These are phyloP conservation scores for Camillea tinctor DNA, from an alignment of 2,329 filamentous ascomycete species.

Conservation along the genomic window DNA sequence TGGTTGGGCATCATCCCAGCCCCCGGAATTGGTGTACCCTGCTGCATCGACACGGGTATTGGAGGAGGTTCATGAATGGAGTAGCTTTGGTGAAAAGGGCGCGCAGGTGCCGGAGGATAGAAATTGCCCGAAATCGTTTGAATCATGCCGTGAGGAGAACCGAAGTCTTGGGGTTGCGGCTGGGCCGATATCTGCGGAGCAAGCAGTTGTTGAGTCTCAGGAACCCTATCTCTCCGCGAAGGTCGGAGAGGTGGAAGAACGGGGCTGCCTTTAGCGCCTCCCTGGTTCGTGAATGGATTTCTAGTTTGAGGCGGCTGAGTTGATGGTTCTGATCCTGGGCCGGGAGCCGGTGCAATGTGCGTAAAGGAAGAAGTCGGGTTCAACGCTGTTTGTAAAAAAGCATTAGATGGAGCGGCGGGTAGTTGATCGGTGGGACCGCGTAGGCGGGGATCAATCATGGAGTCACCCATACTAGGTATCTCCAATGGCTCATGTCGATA, in stretches of 20 bases:
- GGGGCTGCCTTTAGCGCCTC: constrained; percentile 30
- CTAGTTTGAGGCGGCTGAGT: constrained; percentile 19
- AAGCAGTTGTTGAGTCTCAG: constrained; percentile 23
- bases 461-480: constrained; percentile 10
- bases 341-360: constrained; percentile 31
- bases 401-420: constrained; percentile 23
- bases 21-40: constrained; percentile 17
- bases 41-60: constrained; percentile 19
- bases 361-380: constrained; percentile 32
- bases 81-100: constrained; percentile 37
- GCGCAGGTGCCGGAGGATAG: constrained; percentile 35
- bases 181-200: constrained; percentile 11
- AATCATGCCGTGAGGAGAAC: constrained; percentile 27
- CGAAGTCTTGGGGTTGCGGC: constrained; percentile 28
- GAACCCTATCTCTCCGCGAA: constrained; percentile 26
- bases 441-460: constrained; percentile 31
- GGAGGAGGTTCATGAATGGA: constrained; percentile 32
- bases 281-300: constrained; percentile 34
- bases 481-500: constrained; percentile 14
- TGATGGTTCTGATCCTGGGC: constrained; percentile 18
- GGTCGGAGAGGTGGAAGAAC: constrained; percentile 37
- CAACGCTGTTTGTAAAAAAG: constrained; percentile 38
- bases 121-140: constrained; percentile 36
- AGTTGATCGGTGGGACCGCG: constrained; percentile 20
- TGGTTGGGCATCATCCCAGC: constrained; percentile 20